phyloP scores from a whole-genome alignment of 2,329 filamentous ascomycete genomes.

The Fusarium verticillioides region DNA sequence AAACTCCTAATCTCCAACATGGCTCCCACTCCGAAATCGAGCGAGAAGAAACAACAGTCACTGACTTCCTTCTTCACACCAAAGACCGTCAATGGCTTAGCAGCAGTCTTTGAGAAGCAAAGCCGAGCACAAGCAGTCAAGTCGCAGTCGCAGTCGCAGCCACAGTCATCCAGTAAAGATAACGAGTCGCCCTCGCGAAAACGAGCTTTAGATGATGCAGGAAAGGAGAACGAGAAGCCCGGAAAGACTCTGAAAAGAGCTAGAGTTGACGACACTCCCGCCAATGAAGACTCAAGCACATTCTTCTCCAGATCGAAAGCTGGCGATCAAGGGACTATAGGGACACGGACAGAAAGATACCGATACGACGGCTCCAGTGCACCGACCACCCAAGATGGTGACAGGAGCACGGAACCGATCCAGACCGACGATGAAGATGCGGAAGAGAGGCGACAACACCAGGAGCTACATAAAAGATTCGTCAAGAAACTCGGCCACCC shows the following conservation, averaged over 20 bases:
- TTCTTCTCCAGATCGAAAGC: slow-evolving; percentile 46
- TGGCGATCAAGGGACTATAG: slow-evolving; percentile 32
- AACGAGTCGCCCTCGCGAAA: slow-evolving; percentile 55
- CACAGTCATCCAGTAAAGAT: slow-evolving; percentile 44
- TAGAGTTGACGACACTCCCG: slow-evolving; percentile 55
- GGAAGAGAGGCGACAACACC: slow-evolving; percentile 66
- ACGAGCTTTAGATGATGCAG: slow-evolving; percentile 60
- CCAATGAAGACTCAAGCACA: slow-evolving; percentile 49
- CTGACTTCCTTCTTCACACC: slow-evolving; percentile 88
- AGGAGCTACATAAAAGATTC: slow-evolving; percentile 83
- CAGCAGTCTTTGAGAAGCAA: slow-evolving; percentile 51
- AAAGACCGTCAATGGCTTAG: slow-evolving; percentile 62
- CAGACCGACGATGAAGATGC: slow-evolving; percentile 61
- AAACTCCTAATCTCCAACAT: slow-evolving; percentile 38
- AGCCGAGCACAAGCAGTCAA: slow-evolving; percentile 39
- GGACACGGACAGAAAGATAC: slow-evolving; percentile 63
- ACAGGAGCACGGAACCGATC: slow-evolving; percentile 41
- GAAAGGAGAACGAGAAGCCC: slow-evolving; percentile 56
- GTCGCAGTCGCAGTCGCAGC: slow-evolving; percentile 38
- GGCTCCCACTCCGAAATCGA: slow-evolving; percentile 52
- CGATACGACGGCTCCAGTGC: slow-evolving; percentile 60
- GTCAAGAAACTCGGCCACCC: slow-evolving; percentile 90
- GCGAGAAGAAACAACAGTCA: slow-evolving; percentile 77
- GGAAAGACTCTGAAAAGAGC: slow-evolving; percentile 58
- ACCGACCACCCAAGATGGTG: slow-evolving; percentile 41